Evolutionary conservation across 225 moss, liverwort and hornwort genomes (phyloP).

Genomic region (Polytrichum commune): DNA sequence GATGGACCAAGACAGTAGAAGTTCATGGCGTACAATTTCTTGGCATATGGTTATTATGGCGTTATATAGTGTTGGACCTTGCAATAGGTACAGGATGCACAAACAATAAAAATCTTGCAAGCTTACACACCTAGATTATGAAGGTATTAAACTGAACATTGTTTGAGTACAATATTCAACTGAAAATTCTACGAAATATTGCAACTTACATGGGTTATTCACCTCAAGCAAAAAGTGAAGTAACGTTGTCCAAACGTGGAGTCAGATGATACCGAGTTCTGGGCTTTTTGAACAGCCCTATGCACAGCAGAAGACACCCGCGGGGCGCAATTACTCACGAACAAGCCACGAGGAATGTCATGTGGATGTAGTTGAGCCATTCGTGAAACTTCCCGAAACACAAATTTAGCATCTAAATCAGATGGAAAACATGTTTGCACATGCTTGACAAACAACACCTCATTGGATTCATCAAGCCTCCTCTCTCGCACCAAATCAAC

Average conservation of each 20-base stretch:
- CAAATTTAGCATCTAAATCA: conserved; percentile 76
- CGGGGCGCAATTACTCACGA: conserved; percentile 62
- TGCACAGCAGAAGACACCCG: conserved; percentile 67
- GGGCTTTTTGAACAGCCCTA: conserved; percentile 15
- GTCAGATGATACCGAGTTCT: not conserved
- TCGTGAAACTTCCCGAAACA: conserved; percentile 61
- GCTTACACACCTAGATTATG: too few relatives aligned
- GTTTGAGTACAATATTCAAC: too few relatives aligned
- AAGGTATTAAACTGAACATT: too few relatives aligned
- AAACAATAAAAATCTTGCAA: too few relatives aligned
- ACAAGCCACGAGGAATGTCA: conserved; percentile 35
- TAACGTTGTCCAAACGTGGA: conserved; percentile 13
- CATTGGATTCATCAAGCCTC: conserved; percentile 23
- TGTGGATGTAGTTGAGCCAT: conserved; percentile 41
- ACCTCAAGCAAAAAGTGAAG: too few relatives aligned
- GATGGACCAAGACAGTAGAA: too few relatives aligned
- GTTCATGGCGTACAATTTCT: too few relatives aligned
- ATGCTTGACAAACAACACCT: conserved; percentile 78
- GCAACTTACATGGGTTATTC: too few relatives aligned
- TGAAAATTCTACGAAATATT: too few relatives aligned
- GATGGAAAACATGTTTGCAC: conserved; percentile 85
- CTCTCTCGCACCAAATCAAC: not conserved
- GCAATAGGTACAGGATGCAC: too few relatives aligned
- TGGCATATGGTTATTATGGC: too few relatives aligned
- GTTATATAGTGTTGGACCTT: too few relatives aligned